phyloP scores from a whole-genome alignment of 352 stramenopile genomes.

The Phytophthora citrophthora region DNA sequence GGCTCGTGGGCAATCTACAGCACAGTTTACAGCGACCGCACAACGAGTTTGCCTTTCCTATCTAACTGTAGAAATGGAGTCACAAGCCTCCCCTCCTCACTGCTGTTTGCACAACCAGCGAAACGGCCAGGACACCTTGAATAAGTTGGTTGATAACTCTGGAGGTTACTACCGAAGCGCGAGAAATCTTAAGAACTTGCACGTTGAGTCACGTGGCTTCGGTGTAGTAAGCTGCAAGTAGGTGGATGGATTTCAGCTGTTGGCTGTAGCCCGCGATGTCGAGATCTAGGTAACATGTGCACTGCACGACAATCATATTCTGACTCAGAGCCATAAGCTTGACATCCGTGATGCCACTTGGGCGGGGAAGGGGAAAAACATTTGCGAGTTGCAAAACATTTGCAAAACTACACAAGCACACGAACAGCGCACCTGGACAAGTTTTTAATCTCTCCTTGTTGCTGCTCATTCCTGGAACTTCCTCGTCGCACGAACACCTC shows the following conservation, averaged over 20 bases:
- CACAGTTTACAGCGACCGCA: no score
- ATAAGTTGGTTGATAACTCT: background rate
- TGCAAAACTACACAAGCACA: slow-evolving; percentile 8
- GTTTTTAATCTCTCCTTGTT: slow-evolving; percentile 11
- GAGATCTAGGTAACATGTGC: no score
- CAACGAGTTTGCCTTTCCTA: no score
- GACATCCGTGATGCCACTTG: slow-evolving; percentile 25
- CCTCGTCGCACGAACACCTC: slow-evolving; percentile 10
- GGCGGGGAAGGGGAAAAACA: slow-evolving; percentile 20
- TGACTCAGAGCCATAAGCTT: slow-evolving; percentile 9
- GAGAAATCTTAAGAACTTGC: background rate
- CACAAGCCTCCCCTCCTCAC: background rate
- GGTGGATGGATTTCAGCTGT: background rate
- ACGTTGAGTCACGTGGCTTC: background rate
- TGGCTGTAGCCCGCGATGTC: background rate
- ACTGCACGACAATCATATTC: background rate
- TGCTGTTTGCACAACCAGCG: background rate
- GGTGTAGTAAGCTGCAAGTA: background rate
- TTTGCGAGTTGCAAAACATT: slow-evolving; percentile 12
- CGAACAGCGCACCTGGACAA: slow-evolving; percentile 4
- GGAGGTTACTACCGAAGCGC: background rate
- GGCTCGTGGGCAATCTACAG: no score
- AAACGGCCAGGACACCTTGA: background rate
- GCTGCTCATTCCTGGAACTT: slow-evolving; percentile 19
- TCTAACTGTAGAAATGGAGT: background rate